phyloP scores from a whole-genome alignment of 768 basidiomycete species.

The Agrocybe chaxingu region DNA sequence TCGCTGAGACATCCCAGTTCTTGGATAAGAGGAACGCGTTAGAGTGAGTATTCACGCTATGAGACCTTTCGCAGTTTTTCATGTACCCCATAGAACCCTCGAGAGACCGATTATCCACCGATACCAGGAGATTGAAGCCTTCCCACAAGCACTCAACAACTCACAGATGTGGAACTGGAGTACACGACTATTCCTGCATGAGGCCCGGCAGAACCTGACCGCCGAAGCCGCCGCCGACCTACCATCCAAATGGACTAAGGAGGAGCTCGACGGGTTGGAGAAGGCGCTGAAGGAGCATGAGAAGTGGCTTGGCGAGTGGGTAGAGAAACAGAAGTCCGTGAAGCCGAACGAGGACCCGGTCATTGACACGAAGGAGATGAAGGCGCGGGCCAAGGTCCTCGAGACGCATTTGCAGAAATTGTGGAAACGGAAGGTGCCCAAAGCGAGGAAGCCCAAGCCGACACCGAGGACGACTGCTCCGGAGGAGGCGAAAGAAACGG shows the following conservation, averaged over 20 bases:
- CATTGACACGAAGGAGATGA: slow-evolving; percentile 84
- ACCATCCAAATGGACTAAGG: slow-evolving; percentile 78
- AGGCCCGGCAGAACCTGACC: slow-evolving; percentile 75
- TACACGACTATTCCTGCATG: slow-evolving; percentile 79
- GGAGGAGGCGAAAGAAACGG: slow-evolving; percentile 16
- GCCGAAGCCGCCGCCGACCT: slow-evolving; percentile 54
- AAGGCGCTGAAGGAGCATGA: slow-evolving; percentile 76
- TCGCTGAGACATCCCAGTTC: slow-evolving; percentile 74
- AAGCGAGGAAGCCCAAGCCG: slow-evolving; percentile 50
- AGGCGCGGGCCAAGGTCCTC: slow-evolving; percentile 73
- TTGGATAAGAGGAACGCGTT: slow-evolving; percentile 72
- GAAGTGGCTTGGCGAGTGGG: slow-evolving; percentile 76
- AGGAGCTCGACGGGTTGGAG: slow-evolving; percentile 83
- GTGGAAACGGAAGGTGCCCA: slow-evolving; percentile 66
- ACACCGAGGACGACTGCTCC: slow-evolving; percentile 22
- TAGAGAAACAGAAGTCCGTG: slow-evolving; percentile 78
- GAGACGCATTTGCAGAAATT: slow-evolving; percentile 73
- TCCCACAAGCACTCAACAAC: slow-evolving; percentile 79
- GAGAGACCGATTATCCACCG: slow-evolving; percentile 84
- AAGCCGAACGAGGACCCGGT: slow-evolving; percentile 79
- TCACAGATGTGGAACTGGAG: slow-evolving; percentile 88
- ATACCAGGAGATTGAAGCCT: slow-evolving; percentile 84
- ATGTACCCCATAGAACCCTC: slow-evolving; percentile 44
- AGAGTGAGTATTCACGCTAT: slow-evolving; percentile 58
- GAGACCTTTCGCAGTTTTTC: background rate